These are phyloP conservation scores for Colletotrichum liaoningense DNA, from an alignment of 2,329 filamentous ascomycete genomes.

Conservation along the genomic window DNA sequence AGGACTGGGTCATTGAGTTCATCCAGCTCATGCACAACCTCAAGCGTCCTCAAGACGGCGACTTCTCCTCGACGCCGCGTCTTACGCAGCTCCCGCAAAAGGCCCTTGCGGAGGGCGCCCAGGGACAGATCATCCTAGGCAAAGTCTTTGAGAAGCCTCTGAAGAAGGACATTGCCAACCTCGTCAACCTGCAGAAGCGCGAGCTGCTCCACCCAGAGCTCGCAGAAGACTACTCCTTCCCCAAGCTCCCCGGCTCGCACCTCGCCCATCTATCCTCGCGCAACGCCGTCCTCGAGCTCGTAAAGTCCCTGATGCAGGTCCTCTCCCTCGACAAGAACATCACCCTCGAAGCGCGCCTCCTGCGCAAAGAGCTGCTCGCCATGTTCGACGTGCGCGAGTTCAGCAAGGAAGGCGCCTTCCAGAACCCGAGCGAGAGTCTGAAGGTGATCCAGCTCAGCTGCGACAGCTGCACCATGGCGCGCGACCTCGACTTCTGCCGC, in stretches of 20 bases:
- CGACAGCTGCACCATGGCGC: conserved; percentile 87
- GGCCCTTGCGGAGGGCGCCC: conserved; percentile 67
- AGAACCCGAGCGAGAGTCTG: conserved; percentile 84
- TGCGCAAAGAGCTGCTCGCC: conserved; percentile 88
- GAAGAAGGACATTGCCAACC: conserved; percentile 84
- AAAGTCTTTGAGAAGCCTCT: conserved; percentile 88
- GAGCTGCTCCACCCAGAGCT: conserved; percentile 92
- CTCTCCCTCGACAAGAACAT: conserved; percentile 92
- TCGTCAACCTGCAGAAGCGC: conserved; percentile 88
- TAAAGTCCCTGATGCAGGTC: conserved; percentile 94
- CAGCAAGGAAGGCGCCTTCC: conserved; percentile 85
- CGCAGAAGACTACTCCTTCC: conserved; percentile 88
- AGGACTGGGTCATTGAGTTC: conserved; percentile 94
- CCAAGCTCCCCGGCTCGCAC: conserved; percentile 80
- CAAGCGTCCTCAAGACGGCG: conserved; percentile 74
- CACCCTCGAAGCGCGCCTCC: conserved; percentile 84
- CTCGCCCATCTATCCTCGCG: conserved; percentile 54
- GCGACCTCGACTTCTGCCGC: conserved; percentile 91
- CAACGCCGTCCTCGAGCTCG: conserved; percentile 78
- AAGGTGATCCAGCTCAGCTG: conserved; percentile 83
- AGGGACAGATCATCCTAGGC: conserved; percentile 77
- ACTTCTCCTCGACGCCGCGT: conserved; percentile 63
- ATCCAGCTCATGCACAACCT: conserved; percentile 92
- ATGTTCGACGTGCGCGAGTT: conserved; percentile 97
- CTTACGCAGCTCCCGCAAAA: conserved; percentile 71